Evolutionary conservation across 495 filamentous ascomycete genomes (phyloP).

Genomic region (Tuber melanosporum): DNA sequence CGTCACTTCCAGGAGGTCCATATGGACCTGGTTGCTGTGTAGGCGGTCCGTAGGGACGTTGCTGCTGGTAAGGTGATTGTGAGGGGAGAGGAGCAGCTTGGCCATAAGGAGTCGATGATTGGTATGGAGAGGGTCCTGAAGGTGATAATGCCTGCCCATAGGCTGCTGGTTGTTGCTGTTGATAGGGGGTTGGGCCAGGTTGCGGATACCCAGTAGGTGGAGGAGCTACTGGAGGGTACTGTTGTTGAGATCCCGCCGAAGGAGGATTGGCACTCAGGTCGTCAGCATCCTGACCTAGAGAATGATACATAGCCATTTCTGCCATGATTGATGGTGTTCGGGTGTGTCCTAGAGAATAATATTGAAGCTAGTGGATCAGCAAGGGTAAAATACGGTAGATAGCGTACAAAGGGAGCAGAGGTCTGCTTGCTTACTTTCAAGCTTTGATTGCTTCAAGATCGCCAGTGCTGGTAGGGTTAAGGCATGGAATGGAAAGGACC

Average conservation of each 20-base stretch:
- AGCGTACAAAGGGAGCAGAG: slow-evolving; percentile 10
- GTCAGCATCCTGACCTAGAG: slow-evolving; percentile 52
- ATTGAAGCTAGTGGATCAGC: slow-evolving; percentile 15
- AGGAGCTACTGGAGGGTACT: slow-evolving; percentile 54
- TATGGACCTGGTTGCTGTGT: slow-evolving; percentile 39
- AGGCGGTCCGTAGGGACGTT: slow-evolving; percentile 39
- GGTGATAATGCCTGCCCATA: slow-evolving; percentile 46
- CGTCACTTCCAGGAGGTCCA: slow-evolving; percentile 44
- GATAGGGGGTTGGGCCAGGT: slow-evolving; percentile 43
- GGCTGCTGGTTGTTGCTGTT: slow-evolving; percentile 46
- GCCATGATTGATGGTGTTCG: slow-evolving; percentile 53
- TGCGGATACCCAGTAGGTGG: slow-evolving; percentile 59
- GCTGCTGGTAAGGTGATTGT: slow-evolving; percentile 35
- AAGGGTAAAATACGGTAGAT: slow-evolving; percentile 12
- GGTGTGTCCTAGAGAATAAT: slow-evolving; percentile 30
- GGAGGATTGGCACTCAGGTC: slow-evolving; percentile 46
- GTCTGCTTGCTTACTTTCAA: slow-evolving; percentile 23
- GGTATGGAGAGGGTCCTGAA: slow-evolving; percentile 37
- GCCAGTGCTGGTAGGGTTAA: neutral
- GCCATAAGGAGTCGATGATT: slow-evolving; percentile 26
- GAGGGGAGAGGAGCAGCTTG: slow-evolving; percentile 41
- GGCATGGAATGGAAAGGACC: neutral
- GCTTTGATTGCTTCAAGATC: slow-evolving; percentile 31
- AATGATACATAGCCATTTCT: slow-evolving; percentile 71
- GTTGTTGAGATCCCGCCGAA: slow-evolving; percentile 53